Evolutionary conservation across 148 eudicot species (phyloP), one percentile per base, ranked within the genome.

Genomic region (Spergularia marina): DNA sequence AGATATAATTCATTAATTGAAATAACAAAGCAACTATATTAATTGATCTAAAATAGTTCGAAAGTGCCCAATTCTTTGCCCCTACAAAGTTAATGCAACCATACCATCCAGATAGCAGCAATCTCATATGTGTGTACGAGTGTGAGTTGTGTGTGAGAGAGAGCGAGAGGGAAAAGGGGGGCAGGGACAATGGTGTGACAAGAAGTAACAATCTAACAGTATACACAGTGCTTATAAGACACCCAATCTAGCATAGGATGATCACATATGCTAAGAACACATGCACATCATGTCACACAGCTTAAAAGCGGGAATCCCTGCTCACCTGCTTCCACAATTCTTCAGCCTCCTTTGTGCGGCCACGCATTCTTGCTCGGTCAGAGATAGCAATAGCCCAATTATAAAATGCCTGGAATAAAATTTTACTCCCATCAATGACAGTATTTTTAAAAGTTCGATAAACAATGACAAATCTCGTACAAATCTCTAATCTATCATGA

Each of bases 261-360:
- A 53, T 13, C 6, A 76, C 10, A 59, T 40, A 55, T 21, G 75
- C 2, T 2, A 30, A 13, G 25, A 10, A 74, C 20, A 68, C 15
- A 67, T 12, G 58, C 41, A 68, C 53, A 52, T 70, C 53, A 60
- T 47, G 58, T 64, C 68, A 40, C 47, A 11, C 15, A 25, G 47
- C 9, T 54, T 15, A 51, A 21, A 21, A 72, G 8, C 41, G 18
- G 34, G 49, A 54, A 75, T 54, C 20, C 44, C 49, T 44, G 12
- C 55, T 47, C 61, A 91, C 98, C 97, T 91, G 97, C 84, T 91
- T 90, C 98, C 98, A 94, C 65, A 94, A 73, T 70, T 91, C 97
- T 84, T 94, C 98, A 76, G 97, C 98, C 87, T 94, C 96, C 86
- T 87, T 94, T 41, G 98, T 94, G 64, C 97, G 93, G 63, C 98